Percentiles rank a stretch among this genome's conserved stretches.
Evolutionary conservation across 129 eudicot species (phyloP).

Genomic region (Lactuca saligna): DNA sequence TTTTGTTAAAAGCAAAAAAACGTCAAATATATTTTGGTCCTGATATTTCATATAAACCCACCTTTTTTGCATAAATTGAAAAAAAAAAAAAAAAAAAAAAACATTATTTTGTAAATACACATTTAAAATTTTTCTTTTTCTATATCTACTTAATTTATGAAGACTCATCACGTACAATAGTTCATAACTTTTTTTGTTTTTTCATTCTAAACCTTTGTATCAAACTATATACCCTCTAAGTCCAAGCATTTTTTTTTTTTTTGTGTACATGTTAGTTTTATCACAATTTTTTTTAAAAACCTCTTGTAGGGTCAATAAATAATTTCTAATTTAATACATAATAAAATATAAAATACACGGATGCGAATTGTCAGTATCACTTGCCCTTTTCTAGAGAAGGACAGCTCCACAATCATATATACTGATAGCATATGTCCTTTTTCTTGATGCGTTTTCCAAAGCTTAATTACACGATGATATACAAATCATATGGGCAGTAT

Average conservation of each 20-base stretch:
- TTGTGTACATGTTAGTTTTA: neutral
- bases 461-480: slow-evolving; percentile 16
- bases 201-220: neutral
- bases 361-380: neutral
- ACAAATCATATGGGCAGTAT: slow-evolving; percentile 13
- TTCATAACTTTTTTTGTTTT: too few relatives aligned
- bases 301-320: slow-evolving; percentile 5
- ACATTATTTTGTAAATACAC: too few relatives aligned
- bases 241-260: neutral
- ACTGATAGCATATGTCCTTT: slow-evolving; percentile 13
- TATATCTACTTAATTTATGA: neutral
- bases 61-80: too few relatives aligned
- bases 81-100: too few relatives aligned
- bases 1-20: too few relatives aligned
- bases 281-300: neutral
- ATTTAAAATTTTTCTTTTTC: too few relatives aligned
- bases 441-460: slow-evolving; percentile 21
- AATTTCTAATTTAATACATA: neutral
- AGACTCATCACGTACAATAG: neutral
- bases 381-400: slow-evolving; percentile 16
- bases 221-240: neutral
- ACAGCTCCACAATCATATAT: slow-evolving; percentile 14
- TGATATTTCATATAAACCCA: too few relatives aligned
- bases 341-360: slow-evolving; percentile 5
- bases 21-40: too few relatives aligned